These are phyloP conservation scores for Lagenaria siceraria DNA, from an alignment of 306 rosid species.

Conservation along the genomic window DNA sequence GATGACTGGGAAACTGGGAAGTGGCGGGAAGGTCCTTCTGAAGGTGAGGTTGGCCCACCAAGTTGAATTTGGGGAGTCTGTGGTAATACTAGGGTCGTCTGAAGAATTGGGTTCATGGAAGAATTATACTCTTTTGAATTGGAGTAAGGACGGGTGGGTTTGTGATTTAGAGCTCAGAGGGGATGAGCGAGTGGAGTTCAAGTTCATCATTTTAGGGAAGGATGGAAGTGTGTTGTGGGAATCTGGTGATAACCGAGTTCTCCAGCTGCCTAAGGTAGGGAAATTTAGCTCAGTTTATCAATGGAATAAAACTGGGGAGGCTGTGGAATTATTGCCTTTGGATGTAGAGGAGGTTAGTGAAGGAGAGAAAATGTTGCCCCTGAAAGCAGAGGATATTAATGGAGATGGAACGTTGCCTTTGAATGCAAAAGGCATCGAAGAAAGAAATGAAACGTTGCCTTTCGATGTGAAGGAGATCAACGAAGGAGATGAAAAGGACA, in stretches of 20 bases:
- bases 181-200: slow-evolving; percentile 37
- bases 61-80: slow-evolving; percentile 70
- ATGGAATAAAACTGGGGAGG: slow-evolving; percentile 49
- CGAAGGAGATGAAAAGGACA: not conserved
- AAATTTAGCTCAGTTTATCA: slow-evolving; percentile 35
- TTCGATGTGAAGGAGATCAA: not conserved
- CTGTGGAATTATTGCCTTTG: slow-evolving; percentile 30
- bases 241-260: slow-evolving; percentile 49
- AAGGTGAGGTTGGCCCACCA: slow-evolving; percentile 59
- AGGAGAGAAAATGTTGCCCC: not conserved
- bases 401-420: not conserved
- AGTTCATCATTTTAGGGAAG: slow-evolving; percentile 33
- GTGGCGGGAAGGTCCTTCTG: slow-evolving; percentile 30
- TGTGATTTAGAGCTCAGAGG: slow-evolving; percentile 37
- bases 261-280: slow-evolving; percentile 49
- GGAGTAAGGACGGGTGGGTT: slow-evolving; percentile 83
- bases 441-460: slow-evolving; percentile 14
- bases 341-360: not conserved
- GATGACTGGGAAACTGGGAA: slow-evolving; percentile 16
- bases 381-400: not conserved
- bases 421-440: not conserved
- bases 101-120: slow-evolving; percentile 79
- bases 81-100: slow-evolving; percentile 59
- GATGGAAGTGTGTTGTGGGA: slow-evolving; percentile 55
- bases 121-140: slow-evolving; percentile 39